Conservation (phyloP, 2,329 filamentous ascomycete species). For the Cordyceps militaris region DNA sequence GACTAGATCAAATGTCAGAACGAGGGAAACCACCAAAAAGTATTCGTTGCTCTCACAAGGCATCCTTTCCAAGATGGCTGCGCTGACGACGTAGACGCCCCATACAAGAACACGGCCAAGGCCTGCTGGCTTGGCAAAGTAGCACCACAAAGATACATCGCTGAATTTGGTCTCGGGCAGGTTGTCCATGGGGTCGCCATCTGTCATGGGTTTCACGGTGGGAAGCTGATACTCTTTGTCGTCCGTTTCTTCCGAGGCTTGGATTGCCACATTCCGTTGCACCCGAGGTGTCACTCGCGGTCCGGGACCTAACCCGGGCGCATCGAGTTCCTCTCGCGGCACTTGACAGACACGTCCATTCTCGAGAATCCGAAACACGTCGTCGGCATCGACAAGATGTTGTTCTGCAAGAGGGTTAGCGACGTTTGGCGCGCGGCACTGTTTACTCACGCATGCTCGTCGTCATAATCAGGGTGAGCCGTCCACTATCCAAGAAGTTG, state of each 20-base stretch:
- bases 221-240: not conserved
- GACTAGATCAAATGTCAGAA: not conserved
- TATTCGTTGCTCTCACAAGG: not conserved
- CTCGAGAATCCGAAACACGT: not conserved
- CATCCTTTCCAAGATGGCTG: not conserved
- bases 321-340: not conserved
- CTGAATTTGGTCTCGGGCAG: not conserved
- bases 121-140: not conserved
- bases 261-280: not conserved
- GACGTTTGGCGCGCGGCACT: not conserved
- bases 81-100: not conserved
- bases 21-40: not conserved
- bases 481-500: slow-evolving; percentile 6
- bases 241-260: not conserved
- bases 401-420: not conserved
- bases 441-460: not conserved
- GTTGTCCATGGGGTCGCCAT: not conserved
- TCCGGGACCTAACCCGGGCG: not conserved
- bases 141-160: not conserved
- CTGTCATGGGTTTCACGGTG: not conserved
- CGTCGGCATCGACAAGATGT: not conserved
- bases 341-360: not conserved
- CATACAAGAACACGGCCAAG: not conserved
- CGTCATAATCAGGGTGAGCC: slow-evolving; percentile 11
- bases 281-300: not conserved